Base-by-base conservation (phyloP, 2,329 filamentous ascomycete genomes). In the Tolypocladium tundrense region DNA sequence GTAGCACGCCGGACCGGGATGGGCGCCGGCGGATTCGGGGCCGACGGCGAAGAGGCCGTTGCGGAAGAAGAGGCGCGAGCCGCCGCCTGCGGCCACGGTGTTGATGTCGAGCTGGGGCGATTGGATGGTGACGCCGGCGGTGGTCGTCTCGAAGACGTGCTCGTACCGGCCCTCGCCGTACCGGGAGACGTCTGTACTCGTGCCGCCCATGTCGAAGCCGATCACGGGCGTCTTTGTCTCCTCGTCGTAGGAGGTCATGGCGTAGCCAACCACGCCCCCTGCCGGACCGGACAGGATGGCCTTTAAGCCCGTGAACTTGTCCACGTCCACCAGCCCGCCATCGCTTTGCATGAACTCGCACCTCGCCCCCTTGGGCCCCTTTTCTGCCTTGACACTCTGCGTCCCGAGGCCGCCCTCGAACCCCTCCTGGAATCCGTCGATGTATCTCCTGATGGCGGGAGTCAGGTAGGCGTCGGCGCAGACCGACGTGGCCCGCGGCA, bases 41-140 rank as follows among this genome's bases (percentile, higher is more conserved):
- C 88, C 88, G 6, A 90, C 87, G 1, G 85, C 82, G 61, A 91
- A 89, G 1, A 91, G 75, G 0, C 87, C 87, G 60, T 90, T 90
- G 59, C 81, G 82, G 79, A 85, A 90, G 65, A 85, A 86, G 0
- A 91, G 74, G 14, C 84, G 77, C 1, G 83, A 87, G 21, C 87
- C 86, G 60, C 88, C 88, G 24, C 88, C 88, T 6, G 88, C 87
- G 35, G 88, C 88, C 5, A 91, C 88, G 1, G 89, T 93, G 67
- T 90, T 90, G 68, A 93, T 91, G 64, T 92, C 88, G 1, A 92
- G 79, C 67, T 92, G 88, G 0, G 89, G 88, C 0, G 85, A 87
- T 61, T 91, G 88, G 13, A 92, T 90, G 1, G 87, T 87, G 1
- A 92, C 85, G 13, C 88, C 89, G 0, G 89, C 88, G 0, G 87